These are phyloP conservation scores for Berkeleyomyces basicola DNA, from an alignment of 2,329 filamentous ascomycete species.

Conservation along the genomic window DNA sequence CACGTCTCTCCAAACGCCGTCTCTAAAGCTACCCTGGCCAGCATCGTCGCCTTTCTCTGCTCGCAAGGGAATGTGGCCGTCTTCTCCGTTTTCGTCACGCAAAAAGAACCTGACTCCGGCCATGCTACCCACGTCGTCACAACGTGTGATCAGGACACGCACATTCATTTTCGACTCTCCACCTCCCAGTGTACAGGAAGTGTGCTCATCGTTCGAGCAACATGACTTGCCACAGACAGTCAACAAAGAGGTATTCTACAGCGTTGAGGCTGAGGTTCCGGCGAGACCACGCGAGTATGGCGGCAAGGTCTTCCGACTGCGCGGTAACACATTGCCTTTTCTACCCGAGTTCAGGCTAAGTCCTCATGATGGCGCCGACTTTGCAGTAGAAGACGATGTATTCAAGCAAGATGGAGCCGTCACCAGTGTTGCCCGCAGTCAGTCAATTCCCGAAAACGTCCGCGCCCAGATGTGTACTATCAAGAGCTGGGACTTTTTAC, in stretches of 20 bases:
- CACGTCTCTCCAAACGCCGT: background rate
- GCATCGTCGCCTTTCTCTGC: background rate
- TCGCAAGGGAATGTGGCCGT: background rate
- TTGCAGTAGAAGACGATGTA: background rate
- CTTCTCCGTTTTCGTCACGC: background rate
- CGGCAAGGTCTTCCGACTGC: slow-evolving; percentile 66
- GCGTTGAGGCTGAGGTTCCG: slow-evolving; percentile 69
- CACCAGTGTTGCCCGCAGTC: background rate
- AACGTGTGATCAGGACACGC: background rate
- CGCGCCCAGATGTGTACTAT: slow-evolving; percentile 21
- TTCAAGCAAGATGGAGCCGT: background rate
- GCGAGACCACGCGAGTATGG: slow-evolving; percentile 65
- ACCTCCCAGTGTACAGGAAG: slow-evolving; percentile 17
- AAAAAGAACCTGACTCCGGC: background rate
- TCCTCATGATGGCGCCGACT: slow-evolving; percentile 22
- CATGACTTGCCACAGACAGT: slow-evolving; percentile 44
- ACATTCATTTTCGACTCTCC: slow-evolving; percentile 10
- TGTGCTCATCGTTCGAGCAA: slow-evolving; percentile 16
- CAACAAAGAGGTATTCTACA: slow-evolving; percentile 76
- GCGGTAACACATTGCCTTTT: slow-evolving; percentile 59
- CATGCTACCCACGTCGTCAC: background rate
- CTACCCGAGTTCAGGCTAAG: slow-evolving; percentile 61
- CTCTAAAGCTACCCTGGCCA: background rate
- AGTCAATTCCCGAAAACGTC: background rate
- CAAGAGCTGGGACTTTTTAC: slow-evolving; percentile 60